Base-by-base conservation (phyloP, 2,329 filamentous ascomycete genomes). In the Exserohilum rostratum region DNA sequence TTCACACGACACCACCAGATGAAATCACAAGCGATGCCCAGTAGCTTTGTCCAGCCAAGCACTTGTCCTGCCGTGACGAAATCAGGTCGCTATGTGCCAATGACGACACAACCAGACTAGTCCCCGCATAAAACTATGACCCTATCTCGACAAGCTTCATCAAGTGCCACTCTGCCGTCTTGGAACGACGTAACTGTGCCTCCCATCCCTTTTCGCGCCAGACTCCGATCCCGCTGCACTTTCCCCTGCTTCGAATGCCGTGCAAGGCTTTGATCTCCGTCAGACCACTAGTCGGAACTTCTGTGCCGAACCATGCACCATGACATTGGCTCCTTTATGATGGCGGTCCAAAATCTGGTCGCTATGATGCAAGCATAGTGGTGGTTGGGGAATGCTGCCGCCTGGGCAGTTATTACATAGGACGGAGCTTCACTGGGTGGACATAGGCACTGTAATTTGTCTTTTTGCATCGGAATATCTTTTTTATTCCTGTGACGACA, bases 301-400 rank as follows among this genome's bases (percentile, higher is more conserved):
- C 11, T 17, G 45, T 53, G 50, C 31, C 50, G 50, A 12, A 29
- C n/a, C 18, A 50, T 44, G 46, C 35, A 53, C 38, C 37, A 44
- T 50, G 50, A 44, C 27, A 53, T 22, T 37, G 31, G 29, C 6
- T 20, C 13, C 9, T 49, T 31, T 27, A 29, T 25, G 45, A 9
- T 33, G 6, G 20, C 46, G 38, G 33, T 29, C 22, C 38, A 53
- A 20, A 38, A 37, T 15, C 10, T 38, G 38, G 50, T n/a, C 35
- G 12, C 38, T 29, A 53, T 50, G 50, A 49, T 44, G 45, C 38
- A 50, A 50, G 25, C 22, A 20, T 3, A 25, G n/a, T n/a, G n/a
- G n/a, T n/a, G n/a, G n/a, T n/a, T 37, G 9, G 6, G 25, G 20
- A 35, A 35, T 17, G 18, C 20, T 5, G 18, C 20, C 7, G 43